Conservation (phyloP, 2,329 filamentous ascomycete species). For the Chrysoporthe cubensis region DNA sequence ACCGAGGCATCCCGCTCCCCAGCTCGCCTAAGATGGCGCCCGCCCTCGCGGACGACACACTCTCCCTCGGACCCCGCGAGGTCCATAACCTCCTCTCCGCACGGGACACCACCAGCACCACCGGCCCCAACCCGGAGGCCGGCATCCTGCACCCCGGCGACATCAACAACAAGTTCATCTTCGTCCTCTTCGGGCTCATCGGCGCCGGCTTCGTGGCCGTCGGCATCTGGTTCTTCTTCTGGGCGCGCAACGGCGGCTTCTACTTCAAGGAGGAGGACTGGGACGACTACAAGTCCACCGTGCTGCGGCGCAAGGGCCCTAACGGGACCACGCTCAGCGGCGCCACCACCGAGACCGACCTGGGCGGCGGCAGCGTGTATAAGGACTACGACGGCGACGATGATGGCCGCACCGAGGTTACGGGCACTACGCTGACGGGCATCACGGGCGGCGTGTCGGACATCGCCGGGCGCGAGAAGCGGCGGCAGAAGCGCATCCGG, state of each 20-base stretch:
- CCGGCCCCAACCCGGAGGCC: slow-evolving; percentile 43
- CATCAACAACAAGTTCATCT: slow-evolving; percentile 72
- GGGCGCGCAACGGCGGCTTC: slow-evolving; percentile 95
- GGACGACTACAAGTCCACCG: slow-evolving; percentile 98
- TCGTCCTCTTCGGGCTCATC: slow-evolving; percentile 84
- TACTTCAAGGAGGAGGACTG: slow-evolving; percentile 84
- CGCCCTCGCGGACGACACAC: slow-evolving; percentile 34
- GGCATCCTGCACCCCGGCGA: slow-evolving; percentile 58
- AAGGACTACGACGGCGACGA: slow-evolving; percentile 54
- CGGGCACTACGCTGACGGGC: slow-evolving; percentile 48
- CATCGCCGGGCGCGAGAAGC: slow-evolving; percentile 57
- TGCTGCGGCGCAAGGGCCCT: slow-evolving; percentile 83
- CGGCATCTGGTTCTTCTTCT: slow-evolving; percentile 98
- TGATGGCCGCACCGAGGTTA: slow-evolving; percentile 47
- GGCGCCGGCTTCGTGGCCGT: slow-evolving; percentile 74
- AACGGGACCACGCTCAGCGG: slow-evolving; percentile 85
- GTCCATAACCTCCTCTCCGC: slow-evolving; percentile 48
- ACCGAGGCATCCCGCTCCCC: slow-evolving; percentile 19
- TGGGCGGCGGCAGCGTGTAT: slow-evolving; percentile 87
- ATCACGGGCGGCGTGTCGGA: slow-evolving; percentile 63
- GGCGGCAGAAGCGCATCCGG: slow-evolving; percentile 55
- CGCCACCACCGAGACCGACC: slow-evolving; percentile 78
- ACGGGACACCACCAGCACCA: slow-evolving; percentile 40
- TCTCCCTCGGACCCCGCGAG: slow-evolving; percentile 47
- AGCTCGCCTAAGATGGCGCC: slow-evolving; percentile 44